These are phyloP conservation scores for Suhomyces anneliseae DNA, from an alignment of 1,139 yeast genomes.

Conservation along the genomic window DNA sequence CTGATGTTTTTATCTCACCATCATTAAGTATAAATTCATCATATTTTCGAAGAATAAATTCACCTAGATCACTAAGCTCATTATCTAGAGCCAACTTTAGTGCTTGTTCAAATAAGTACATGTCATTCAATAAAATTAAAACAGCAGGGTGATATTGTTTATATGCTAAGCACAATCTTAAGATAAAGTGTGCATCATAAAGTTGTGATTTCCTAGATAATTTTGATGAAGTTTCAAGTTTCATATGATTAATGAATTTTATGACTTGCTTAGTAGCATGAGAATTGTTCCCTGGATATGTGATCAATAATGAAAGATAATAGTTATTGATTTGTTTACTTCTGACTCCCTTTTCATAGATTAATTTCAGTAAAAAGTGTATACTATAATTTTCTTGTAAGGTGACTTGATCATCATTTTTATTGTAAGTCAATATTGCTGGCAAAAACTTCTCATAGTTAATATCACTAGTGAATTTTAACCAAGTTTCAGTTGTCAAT, in stretches of 20 bases:
- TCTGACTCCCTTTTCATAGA: conserved; percentile 50
- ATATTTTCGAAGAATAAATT: conserved; percentile 35
- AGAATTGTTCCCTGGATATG: conserved; percentile 47
- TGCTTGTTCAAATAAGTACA: conserved; percentile 79
- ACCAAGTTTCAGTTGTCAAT: conserved; percentile 78
- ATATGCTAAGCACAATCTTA: conserved; percentile 69
- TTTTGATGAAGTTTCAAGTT: conserved; percentile 16
- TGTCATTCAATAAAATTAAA: conserved; percentile 60
- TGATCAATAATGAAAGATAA: conserved; percentile 67
- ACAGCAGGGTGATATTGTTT: conserved; percentile 66
- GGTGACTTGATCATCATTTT: conserved; percentile 34
- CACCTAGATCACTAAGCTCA: conserved; percentile 59
- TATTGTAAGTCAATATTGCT: conserved; percentile 67
- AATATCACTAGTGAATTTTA: conserved; percentile 46
- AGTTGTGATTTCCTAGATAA: conserved; percentile 12
- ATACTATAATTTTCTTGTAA: conserved; percentile 59
- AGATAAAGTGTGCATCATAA: conserved; percentile 71
- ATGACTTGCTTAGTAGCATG: conserved; percentile 27
- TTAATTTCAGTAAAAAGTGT: conserved; percentile 59
- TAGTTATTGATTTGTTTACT: conserved; percentile 67
- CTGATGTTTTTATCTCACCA: conserved; percentile 7
- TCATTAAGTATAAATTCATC: conserved; percentile 26
- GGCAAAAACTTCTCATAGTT: conserved; percentile 70
- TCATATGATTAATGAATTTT: conserved; percentile 30
- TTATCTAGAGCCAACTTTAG: conserved; percentile 67